These are phyloP conservation scores for Antitrichia curtipendula DNA, from an alignment of 225 moss, liverwort and hornwort genomes.

Conservation along the genomic window DNA sequence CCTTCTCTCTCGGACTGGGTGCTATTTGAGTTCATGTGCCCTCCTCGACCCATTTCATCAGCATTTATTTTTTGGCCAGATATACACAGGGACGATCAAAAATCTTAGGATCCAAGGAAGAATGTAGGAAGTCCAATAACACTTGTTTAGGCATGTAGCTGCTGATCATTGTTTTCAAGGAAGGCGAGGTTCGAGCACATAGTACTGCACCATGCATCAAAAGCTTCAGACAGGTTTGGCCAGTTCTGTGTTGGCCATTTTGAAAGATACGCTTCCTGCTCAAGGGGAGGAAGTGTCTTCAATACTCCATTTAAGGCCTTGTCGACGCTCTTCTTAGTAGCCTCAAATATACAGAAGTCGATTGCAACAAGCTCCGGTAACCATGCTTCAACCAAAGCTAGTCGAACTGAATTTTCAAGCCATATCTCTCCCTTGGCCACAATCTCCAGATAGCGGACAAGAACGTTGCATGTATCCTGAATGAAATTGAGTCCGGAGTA, in stretches of 20 bases:
- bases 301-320: conserved; percentile 37
- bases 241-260: conserved; percentile 39
- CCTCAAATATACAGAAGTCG: conserved; percentile 18
- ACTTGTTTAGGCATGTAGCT: conserved; percentile 19
- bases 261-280: conserved; percentile 31
- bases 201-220: conserved; percentile 39
- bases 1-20: neutral
- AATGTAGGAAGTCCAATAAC: neutral
- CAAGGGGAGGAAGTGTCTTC: conserved; percentile 29
- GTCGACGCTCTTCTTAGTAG: conserved; percentile 41
- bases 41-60: neutral
- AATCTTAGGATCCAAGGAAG: neutral
- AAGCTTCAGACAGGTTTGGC: conserved; percentile 36
- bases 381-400: conserved; percentile 41
- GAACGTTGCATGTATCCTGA: conserved; percentile 36
- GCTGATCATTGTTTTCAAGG: conserved; percentile 24
- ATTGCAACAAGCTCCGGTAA: conserved; percentile 36
- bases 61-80: neutral
- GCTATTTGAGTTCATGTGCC: neutral
- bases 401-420: conserved; percentile 34
- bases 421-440: conserved; percentile 35
- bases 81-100: neutral
- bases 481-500: conserved; percentile 29
- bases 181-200: conserved; percentile 43
- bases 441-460: conserved; percentile 33